Evolutionary conservation across 331 rosid genomes (phyloP), one percentile per base, ranked within the genome.

Genomic region (Rosa hybrid): DNA sequence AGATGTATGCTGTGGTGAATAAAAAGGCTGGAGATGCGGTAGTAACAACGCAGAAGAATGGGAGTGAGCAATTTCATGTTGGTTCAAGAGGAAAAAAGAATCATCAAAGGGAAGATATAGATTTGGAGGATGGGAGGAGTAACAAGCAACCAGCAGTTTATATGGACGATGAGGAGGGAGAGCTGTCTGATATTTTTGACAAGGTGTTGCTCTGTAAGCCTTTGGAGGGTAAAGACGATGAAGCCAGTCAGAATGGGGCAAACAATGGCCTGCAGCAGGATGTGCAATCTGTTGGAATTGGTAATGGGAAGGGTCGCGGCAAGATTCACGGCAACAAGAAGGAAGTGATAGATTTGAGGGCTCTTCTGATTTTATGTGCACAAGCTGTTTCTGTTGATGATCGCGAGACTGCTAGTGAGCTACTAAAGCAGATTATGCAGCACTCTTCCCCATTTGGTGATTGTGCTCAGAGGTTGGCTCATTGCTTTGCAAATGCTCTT

Each of bases 151-250:
- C 90, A 5, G 95, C 91, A 0, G 86, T 90, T 56, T 77, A 46
- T 77, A 78, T 79, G 72, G 98, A 90, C 6, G 74, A 77, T 12
- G 27, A 25, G 23, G 97, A 90, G 81, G 76, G 81, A 71, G 96
- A 88, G 78, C 56, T 89, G 74, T 86, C 97, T 4, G 97, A 90
- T 6, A 81, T 90, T 77, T 92, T 90, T 78, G 97, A 92, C 48
- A 65, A 46, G 73, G 90, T 92, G 53, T 73, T 90, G 77, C 88
- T 91, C 30, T 81, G 86, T 73, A 39, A 49, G 25, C 77, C 81
- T 77, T 63, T 74, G 25, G 20, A 0, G 69, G 6, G 79, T 72
- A 41, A 34, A 12, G 57, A 5, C 50, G 63, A 38, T 46, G 77
- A 78, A 78, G 39, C 13, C 71, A 1, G 8, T 25, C 53, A 18